Evolutionary conservation across 2,329 filamentous ascomycete genomes (phyloP), one percentile per base, ranked within the genome.

Genomic region (Ceratocystis colombiana): DNA sequence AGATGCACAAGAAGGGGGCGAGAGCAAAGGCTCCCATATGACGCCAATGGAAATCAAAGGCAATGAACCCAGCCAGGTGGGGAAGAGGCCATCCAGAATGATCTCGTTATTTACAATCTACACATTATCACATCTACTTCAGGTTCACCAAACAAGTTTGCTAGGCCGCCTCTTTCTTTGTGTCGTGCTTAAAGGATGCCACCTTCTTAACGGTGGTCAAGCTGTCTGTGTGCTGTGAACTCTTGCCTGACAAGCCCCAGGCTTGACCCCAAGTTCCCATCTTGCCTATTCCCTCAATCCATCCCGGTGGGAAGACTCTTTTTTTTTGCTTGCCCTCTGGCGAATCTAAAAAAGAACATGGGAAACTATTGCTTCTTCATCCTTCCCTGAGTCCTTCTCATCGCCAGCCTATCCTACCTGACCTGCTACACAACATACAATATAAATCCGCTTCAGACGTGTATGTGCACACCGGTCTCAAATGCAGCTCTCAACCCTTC

Each of bases 231-330:
- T 37, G 33, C 33, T 37, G 33, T 37, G 33, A 37, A 37, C 33
- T 37, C 33, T 37, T 37, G 6, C 53, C 53, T 57, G 53, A 57
- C 53, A 57, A 57, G 50, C 50, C 25, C 28, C 48, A 53, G 53
- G 53, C 22, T 22, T 33, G 12, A 33, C 53, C 53, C 53, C 53
- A 33, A 57, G 25, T 57, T 57, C 3, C 53, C 53, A 57, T 37
- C 33, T 64, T 57, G 45, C 65, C 44, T 64, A 64, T 59, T 30
- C 25, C 64, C 50, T 53, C 41, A 63, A 66, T 66, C 65, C 65
- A 66, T 66, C 65, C 65, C 65, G 65, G 25, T 66, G 61, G 65
- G 65, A 66, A 66, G 45, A 33, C 7, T 28, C 6, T 28, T 20
- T 17, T 33, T 55, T 50, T n/a, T 50, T 50, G n/a, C 46, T 55